A percentile compares a stretch with the other conserved stretches of the same genome.
These are phyloP conservation scores for Plantago major DNA, from an alignment of 257 asterid genomes.

Conservation along the genomic window DNA sequence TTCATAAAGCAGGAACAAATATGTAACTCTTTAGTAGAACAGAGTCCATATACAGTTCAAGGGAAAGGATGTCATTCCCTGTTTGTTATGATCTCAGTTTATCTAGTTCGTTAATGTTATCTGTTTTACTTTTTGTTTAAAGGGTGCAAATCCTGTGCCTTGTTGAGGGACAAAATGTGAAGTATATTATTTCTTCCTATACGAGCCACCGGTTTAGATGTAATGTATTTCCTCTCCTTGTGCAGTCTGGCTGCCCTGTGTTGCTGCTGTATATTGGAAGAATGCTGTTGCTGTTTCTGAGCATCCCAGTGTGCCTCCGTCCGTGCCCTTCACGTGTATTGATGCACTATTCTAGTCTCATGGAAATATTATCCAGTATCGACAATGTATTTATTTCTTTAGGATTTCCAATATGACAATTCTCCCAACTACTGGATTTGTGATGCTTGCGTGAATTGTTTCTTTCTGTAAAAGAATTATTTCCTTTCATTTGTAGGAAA, in stretches of 20 bases:
- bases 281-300: conserved; percentile 79
- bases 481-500: no score
- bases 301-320: conserved; percentile 7
- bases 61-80: not conserved
- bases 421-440: not conserved
- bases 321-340: not conserved
- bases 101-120: not conserved
- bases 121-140: not conserved
- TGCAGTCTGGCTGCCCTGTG: conserved; percentile 74
- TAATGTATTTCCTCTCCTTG: conserved; percentile 6
- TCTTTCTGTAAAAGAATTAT: no score
- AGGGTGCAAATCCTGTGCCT: not conserved
- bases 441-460: not conserved
- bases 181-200: not conserved
- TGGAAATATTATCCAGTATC: conserved; percentile 5
- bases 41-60: no score
- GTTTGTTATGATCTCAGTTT: not conserved
- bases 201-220: conserved; percentile 10
- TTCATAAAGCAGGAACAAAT: not conserved
- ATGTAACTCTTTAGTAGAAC: no score
- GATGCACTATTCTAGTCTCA: conserved; percentile 7
- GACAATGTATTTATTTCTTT: not conserved
- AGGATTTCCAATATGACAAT: not conserved
- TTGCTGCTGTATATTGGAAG: conserved; percentile 69
- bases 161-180: not conserved